Base-by-base conservation (phyloP, 768 basidiomycete species). In the Russula virescens region DNA sequence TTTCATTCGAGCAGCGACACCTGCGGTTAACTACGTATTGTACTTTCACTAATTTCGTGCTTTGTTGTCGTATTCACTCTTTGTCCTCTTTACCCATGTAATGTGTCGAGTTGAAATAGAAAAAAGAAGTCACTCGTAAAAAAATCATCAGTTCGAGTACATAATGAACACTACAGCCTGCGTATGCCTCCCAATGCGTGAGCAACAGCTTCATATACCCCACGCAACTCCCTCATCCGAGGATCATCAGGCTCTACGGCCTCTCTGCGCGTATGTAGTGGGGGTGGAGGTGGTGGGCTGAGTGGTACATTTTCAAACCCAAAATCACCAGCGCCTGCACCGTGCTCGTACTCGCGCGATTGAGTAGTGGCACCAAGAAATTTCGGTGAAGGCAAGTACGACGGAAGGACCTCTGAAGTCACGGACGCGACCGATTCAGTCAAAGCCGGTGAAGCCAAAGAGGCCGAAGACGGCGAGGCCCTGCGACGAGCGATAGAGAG, bases 371-470 rank as follows among this genome's bases (percentile, higher is more conserved):
- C 31, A n/a, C 10, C 34, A 25, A 21, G 56, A 40, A 61, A 54
- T n/a, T 45, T 50, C 11, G 66, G 64, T 16, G 66, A 67, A 55
- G 66, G 64, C 40, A 67, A 52, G 47, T 67, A 67, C 45, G 66
- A 67, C 40, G 63, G 35, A 55, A 67, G 64, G 34, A 67, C 55
- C 48, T 58, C 64, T 13, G 64, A 60, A 18, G 64, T 66, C 25
- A 64, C 64, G 23, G 64, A 60, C 43, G 55, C 48, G 26, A 59
- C 59, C 18, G 56, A 63, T 43, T 40, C 59, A 4, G 65, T 66
- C 63, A 60, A 31, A 13, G 63, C 47, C 19, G 55, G 66, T 23
- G 62, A 59, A 8, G 40, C 7, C 42, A 55, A n/a, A 50, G 18
- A n/a, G 49, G 46, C 18, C 19, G 51, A 54, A 26, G 40, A 31